These are phyloP conservation scores for Penicillium pancosmium DNA, from an alignment of 495 filamentous ascomycete genomes.

Conservation along the genomic window DNA sequence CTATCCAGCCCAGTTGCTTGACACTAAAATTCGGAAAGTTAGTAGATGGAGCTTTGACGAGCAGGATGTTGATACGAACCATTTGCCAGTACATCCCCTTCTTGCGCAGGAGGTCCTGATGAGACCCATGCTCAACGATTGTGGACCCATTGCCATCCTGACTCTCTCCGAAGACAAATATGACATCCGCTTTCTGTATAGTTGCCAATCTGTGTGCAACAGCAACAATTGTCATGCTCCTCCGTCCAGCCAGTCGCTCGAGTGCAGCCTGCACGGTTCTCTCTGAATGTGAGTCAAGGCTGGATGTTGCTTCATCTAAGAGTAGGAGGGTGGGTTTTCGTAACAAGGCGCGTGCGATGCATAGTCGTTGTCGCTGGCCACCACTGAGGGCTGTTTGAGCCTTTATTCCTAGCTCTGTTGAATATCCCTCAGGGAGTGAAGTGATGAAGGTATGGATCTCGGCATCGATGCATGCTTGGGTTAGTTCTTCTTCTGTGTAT, in stretches of 20 bases:
- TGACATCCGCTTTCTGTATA: constrained; percentile 71
- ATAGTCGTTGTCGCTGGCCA: constrained; percentile 73
- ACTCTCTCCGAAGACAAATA: constrained; percentile 60
- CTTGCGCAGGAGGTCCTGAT: constrained; percentile 57
- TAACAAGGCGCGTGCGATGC: constrained; percentile 73
- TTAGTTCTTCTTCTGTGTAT: constrained; percentile 48
- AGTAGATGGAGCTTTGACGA: not conserved
- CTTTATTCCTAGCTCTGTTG: constrained; percentile 61
- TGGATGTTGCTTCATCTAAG: constrained; percentile 75
- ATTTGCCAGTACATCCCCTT: constrained; percentile 12
- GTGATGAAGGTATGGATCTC: constrained; percentile 60
- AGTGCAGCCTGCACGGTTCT: constrained; percentile 67
- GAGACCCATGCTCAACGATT: constrained; percentile 65
- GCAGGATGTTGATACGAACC: not conserved
- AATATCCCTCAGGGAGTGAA: constrained; percentile 60
- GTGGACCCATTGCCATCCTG: constrained; percentile 46
- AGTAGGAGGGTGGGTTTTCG: constrained; percentile 68
- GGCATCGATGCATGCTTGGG: constrained; percentile 54
- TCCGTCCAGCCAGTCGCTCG: constrained; percentile 50
- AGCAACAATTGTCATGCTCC: constrained; percentile 71
- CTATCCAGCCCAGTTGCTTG: constrained; percentile 3
- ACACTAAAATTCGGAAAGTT: not conserved
- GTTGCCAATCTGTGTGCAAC: constrained; percentile 76
- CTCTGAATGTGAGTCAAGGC: constrained; percentile 74
- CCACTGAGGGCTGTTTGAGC: constrained; percentile 63